Evolutionary conservation across 202 grass and related monocot species (phyloP), one percentile per base, ranked within the genome.

Genomic region (Setaria viridis): DNA sequence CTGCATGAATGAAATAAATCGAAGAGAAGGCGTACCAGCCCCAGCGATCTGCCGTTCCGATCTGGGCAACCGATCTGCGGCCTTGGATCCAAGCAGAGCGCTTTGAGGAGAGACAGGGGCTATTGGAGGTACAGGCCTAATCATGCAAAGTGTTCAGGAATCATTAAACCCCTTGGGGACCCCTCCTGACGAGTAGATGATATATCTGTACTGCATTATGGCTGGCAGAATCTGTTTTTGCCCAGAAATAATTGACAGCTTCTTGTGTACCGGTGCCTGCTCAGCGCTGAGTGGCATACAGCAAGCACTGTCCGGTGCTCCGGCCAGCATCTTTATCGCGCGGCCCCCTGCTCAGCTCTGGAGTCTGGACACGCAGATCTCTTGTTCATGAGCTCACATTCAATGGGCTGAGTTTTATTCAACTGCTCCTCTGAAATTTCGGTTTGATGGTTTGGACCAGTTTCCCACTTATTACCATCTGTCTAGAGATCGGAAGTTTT

Each of bases 201-300:
- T 53, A 88, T 91, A 91, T 91, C 79, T 91, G 82, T 88, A 91
- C 89, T 88, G 86, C 86, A 91, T 91, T 91, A 88, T 72, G 82
- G 86, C 82, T 88, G 89, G 89, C 85, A 85, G 89, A 88, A 91
- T 82, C 77, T 91, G 89, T 85, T 85, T 76, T 54, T 67, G 74
- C 74, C 51, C 43, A 87, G 67, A 88, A 91, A 88, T 91, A 72
- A 91, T 91, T 88, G 82, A 72, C 89, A 91, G 85, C 82, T 91
- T 91, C 85, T 72, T 81, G 85, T 72, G 85, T 88, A 91, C 81
- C 37, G 39, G 47, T 85, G 89, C 62, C 78, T 85, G 85, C 71
- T 85, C 81, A 84, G 55, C 46, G 77, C 76, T 65, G 71, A 85
- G 89, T 88, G 85, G 70, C 54, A 85, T 72, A 91, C 89, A 88